Evolutionary conservation across 192 early-diverging fungal species (phyloP), one percentile per base, ranked within the genome.

Genomic region (Gryganskiella cystojenkinii): DNA sequence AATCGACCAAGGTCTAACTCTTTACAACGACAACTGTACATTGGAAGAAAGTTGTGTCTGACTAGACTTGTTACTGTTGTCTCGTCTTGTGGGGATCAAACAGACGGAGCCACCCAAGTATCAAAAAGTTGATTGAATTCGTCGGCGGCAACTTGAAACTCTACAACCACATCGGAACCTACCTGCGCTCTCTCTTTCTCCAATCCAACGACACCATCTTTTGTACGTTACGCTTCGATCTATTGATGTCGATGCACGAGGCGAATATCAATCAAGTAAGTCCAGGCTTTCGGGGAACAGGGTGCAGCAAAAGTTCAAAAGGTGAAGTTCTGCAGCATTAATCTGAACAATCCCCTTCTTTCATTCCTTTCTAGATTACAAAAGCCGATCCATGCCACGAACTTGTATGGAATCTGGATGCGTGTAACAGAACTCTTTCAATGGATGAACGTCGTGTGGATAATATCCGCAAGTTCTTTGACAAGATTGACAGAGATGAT

Each of bases 161-260:
- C 1, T 82, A 82, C 63, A 71, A 82, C 61, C 46, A 70, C 44
- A 60, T 82, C 14, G 60, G 66, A 43, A 56, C 65, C 37, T 64
- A 72, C 45, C 53, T 82, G 4, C 73, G 81, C 31, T 58, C 70
- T 42, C 64, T 71, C 43, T 82, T 79, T 31, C 55, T 82, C 13
- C 64, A 60, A 11, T 57, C 81, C 8, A 79, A 79, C 24, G 74
- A 82, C 27, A 51, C 61, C 22, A 43, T 82, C 50, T 79, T 69
- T 50, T 85, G 82, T 53, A 85, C 83, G 3, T 57, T 88, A 13
- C 82, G 85, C 30, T 86, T 87, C 14, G 87, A 88, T 80, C 66
- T 88, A 11, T 44, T 88, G 40, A 86, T 88, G 87, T 79, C 82
- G 5, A 71, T 86, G 56, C 87, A 88, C 61, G 84, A 86, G 34